Percentiles rank a stretch among this genome's conserved stretches.
phyloP scores from a whole-genome alignment of 306 rosid species.

The Sphenostylis stenocarpa region DNA sequence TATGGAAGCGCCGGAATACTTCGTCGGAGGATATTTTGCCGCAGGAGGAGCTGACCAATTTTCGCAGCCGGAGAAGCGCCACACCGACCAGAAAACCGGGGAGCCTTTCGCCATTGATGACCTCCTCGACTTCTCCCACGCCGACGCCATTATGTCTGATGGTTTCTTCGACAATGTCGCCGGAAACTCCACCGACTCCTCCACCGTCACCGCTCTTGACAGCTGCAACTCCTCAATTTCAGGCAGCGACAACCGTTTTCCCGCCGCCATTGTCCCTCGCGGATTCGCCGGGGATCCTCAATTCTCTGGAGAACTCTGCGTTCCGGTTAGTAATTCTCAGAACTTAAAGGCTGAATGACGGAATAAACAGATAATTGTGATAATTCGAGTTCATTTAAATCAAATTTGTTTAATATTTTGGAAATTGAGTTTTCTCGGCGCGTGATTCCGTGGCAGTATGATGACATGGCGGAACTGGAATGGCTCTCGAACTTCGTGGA shows the following conservation, averaged over 20 bases:
- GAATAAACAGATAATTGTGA: not conserved
- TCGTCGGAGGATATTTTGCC: conserved; percentile 60
- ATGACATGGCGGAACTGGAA: conserved; percentile 88
- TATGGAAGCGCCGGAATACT: conserved; percentile 72
- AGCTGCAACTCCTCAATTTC: conserved; percentile 80
- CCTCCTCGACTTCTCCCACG: conserved; percentile 83
- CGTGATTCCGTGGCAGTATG: conserved; percentile 52
- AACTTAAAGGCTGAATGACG: not conserved
- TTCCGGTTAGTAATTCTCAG: conserved; percentile 59
- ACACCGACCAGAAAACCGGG: conserved; percentile 46
- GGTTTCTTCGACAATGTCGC: conserved; percentile 68
- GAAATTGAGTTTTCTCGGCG: conserved; percentile 1
- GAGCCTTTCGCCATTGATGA: conserved; percentile 84
- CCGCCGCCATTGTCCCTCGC: conserved; percentile 52
- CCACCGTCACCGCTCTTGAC: conserved; percentile 67
- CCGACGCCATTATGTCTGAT: conserved; percentile 63
- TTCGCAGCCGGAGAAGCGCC: conserved; percentile 51
- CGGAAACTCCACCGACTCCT: conserved; percentile 63
- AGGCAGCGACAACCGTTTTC: conserved; percentile 52
- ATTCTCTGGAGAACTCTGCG: conserved; percentile 73
- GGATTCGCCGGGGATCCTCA: conserved; percentile 58
- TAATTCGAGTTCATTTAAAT: not conserved
- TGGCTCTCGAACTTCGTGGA: conserved; percentile 97
- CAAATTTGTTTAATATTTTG: not conserved
- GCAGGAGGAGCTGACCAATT: conserved; percentile 44